Evolutionary conservation across 352 stramenopile species (phyloP), one percentile per base, ranked within the genome.

Genomic region (Pythium brassicae): DNA sequence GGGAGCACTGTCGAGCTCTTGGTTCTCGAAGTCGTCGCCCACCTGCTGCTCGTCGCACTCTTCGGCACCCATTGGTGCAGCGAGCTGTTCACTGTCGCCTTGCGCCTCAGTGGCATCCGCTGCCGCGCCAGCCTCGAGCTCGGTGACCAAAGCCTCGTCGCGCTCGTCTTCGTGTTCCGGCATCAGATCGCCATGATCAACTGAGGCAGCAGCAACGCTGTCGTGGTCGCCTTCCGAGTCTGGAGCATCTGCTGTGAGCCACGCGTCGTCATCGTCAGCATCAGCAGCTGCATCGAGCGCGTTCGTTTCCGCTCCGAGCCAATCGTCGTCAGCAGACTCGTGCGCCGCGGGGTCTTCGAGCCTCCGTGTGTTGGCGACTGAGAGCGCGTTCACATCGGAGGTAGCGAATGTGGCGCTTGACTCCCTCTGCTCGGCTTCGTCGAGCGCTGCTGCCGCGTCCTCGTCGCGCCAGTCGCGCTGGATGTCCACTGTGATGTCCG

Each of bases 401-500:
- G 42, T 15, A 25, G 4, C 25, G 32, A 19, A 15, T 17, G n/a
- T 29, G 11, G 14, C 39, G 4, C 23, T 14, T 25, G 37, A 9
- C 4, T 19, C 22, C 1, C 32, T 37, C 19, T n/a, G n/a, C n/a
- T 20, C 50, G 7, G 2, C 50, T 12, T 40, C 35, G 22, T 56
- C 35, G 22, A 17, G 9, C 19, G 23, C 10, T 2, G 32, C 7
- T 20, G 32, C n/a, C 35, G 26, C 10, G n/a, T 25, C 55, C 34
- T 47, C 47, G 20, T 67, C 53, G 4, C 65, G 68, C 51, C 81
- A 66, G 20, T 67, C 53, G 4, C 65, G 68, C 51, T 83, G 69
- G 59, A 77, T 77, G 44, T 85, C 70, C 52, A 79, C 62, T 0
- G 76, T 82, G 25, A 85, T 76, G 37, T 85, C 74, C 11, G 62